Conservation (phyloP, 192 early-diverging fungal genomes). For the Geranomyces michiganensis region DNA sequence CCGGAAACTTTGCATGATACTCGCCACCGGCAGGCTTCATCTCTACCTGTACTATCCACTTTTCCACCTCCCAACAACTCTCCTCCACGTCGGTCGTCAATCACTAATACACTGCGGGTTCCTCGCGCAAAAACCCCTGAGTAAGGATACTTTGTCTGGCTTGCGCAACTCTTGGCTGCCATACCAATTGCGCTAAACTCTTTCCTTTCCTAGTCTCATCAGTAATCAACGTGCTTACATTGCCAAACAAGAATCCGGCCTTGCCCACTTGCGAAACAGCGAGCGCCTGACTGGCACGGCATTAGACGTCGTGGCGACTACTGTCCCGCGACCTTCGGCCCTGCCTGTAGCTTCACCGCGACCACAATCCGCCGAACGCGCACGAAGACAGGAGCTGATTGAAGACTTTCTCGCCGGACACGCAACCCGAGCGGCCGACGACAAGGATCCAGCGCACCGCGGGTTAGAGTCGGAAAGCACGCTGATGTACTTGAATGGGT, state of each 20-base stretch:
- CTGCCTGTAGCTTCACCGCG: background rate
- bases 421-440: background rate
- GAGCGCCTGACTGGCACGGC: background rate
- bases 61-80: background rate
- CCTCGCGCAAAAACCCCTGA: background rate
- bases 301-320: no score
- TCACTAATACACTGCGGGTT: background rate
- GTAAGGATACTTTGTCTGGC: background rate
- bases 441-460: background rate
- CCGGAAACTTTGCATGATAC: background rate
- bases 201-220: conserved; percentile 8
- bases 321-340: no score
- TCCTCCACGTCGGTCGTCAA: background rate
- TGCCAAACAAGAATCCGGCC: background rate
- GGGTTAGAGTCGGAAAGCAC: conserved; percentile 4
- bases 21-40: background rate
- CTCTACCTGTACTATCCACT: background rate
- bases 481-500: conserved; percentile 1
- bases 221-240: background rate
- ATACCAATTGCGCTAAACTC: background rate
- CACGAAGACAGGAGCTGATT: conserved; percentile 1
- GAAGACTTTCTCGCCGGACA: conserved; percentile 1
- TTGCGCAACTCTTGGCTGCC: background rate
- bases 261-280: conserved; percentile 6
- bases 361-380: background rate